Evolutionary conservation across 2,329 filamentous ascomycete species (phyloP), one percentile per base, ranked within the genome.

Genomic region (Aspergillus arachidicola): DNA sequence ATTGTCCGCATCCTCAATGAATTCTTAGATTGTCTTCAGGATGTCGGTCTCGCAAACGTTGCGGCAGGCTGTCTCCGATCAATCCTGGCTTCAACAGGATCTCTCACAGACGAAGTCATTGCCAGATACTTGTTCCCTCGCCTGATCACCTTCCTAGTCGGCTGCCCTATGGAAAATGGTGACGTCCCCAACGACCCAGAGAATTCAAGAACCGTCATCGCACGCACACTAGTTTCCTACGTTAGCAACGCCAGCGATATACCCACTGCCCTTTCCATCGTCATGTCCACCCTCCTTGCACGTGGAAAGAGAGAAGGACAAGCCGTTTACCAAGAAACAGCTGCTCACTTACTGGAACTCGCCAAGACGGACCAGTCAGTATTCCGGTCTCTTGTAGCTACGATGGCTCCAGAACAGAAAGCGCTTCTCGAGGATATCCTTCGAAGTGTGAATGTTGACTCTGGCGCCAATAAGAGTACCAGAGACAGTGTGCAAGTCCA

Each of bases 61-160:
- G 93, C 95, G 1, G 91, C 93, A 65, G 93, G 93, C 73, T 99
- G 95, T 78, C 87, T 94, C 68, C 89, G 94, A 61, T 95, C 93
- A 9, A 85, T 98, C 9, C 81, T 97, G 82, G 90, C 70, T 80
- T 86, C 59, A 71, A 79, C 58, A 81, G 87, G 67, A 85, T 89
- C 64, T 68, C 73, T 84, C 0, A 88, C 91, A 23, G 90, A 93
- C 73, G 86, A 93, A 69, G 87, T 86, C 64, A 89, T 98, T 58
- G 86, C 89, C 2, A 86, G 91, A 57, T 89, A 90, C 68, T 82
- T 97, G 57, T 83, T 94, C 57, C 91, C 93, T 1, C 87, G 89
- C 21, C 83, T 96, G 23, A 81, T 98, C 55, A 81, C 85, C 16
- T 98, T 97, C 78, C 84, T 93, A 7, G 86, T 88, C 41, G 71